Evolutionary conservation across 305 asterid species (phyloP).

Genomic region (Euphrasia arctica): DNA sequence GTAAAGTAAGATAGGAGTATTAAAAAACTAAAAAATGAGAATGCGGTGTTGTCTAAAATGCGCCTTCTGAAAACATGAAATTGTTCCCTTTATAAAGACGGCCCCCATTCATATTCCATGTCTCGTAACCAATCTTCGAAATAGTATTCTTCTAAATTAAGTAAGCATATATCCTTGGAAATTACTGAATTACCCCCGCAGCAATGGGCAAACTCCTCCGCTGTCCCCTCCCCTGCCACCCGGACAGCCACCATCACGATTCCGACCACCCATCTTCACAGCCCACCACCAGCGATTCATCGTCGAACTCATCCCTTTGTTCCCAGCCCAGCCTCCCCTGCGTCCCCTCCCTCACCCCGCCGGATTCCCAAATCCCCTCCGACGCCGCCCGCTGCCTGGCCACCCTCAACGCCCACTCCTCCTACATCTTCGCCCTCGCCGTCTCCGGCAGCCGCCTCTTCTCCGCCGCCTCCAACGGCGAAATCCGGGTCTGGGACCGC

Average conservation of each 20-base stretch:
- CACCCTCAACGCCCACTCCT: constrained; percentile 59
- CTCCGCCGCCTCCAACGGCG: constrained; percentile 58
- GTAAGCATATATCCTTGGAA: not conserved
- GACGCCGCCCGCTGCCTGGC: constrained; percentile 34
- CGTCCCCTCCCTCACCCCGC: constrained; percentile 58
- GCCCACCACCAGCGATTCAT: constrained; percentile 23
- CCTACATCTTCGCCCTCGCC: constrained; percentile 54
- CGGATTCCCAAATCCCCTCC: constrained; percentile 17
- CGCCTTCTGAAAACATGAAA: not conserved
- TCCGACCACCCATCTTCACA: constrained; percentile 26
- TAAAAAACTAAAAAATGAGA: not conserved
- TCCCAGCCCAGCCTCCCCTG: constrained; percentile 70
- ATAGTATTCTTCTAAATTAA: not conserved
- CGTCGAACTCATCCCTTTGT: constrained; percentile 36
- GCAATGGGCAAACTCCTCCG: constrained; percentile 41
- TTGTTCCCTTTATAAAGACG: constrained; percentile 23
- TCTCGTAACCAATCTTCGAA: not conserved
- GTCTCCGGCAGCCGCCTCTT: constrained; percentile 56
- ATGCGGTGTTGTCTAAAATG: constrained; percentile 19
- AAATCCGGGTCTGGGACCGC: constrained; percentile 50
- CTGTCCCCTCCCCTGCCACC: constrained; percentile 37
- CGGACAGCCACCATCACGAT: constrained; percentile 24
- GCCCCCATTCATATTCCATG: not conserved
- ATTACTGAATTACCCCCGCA: not conserved
- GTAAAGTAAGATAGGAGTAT: no score